These are phyloP conservation scores for Pugionium dolabratum DNA, from an alignment of 345 rosid species.

Conservation along the genomic window DNA sequence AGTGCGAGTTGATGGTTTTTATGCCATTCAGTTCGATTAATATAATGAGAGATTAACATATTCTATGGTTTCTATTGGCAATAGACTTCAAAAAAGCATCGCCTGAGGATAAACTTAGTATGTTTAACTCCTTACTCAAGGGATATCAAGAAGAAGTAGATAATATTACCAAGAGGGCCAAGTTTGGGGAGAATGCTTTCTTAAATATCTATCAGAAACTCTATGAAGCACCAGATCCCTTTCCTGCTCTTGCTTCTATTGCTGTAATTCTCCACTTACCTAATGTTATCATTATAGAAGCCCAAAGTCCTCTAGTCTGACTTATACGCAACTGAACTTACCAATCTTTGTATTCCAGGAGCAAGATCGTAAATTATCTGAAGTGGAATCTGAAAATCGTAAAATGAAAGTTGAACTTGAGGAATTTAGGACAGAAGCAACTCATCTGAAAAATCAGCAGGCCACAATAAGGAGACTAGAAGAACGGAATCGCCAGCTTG, in stretches of 20 bases:
- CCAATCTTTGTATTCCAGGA: conserved; percentile 54
- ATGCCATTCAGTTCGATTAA: background rate
- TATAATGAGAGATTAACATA: conserved; percentile 17
- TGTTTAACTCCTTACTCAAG: conserved; percentile 91
- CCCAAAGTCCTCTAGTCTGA: background rate
- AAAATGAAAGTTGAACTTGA: conserved; percentile 98
- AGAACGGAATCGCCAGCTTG: conserved; percentile 95
- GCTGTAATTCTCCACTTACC: conserved; percentile 61
- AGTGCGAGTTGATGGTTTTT: background rate
- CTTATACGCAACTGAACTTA: conserved; percentile 12
- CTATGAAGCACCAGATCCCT: conserved; percentile 99
- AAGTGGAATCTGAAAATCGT: conserved; percentile 87
- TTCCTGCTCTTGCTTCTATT: conserved; percentile 86
- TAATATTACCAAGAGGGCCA: no score
- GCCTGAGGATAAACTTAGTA: conserved; percentile 72
- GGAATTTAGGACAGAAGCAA: conserved; percentile 91
- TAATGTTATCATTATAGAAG: background rate
- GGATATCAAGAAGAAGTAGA: no score
- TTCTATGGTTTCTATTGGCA: conserved; percentile 23
- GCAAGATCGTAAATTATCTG: conserved; percentile 83
- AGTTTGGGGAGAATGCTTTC: no score
- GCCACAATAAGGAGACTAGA: conserved; percentile 98
- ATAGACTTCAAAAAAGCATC: conserved; percentile 99
- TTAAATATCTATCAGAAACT: no score
- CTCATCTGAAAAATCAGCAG: conserved; percentile 96